Conservation (phyloP, 805 yeast genomes). For the Cyberlindnera samutprakarnensis region DNA sequence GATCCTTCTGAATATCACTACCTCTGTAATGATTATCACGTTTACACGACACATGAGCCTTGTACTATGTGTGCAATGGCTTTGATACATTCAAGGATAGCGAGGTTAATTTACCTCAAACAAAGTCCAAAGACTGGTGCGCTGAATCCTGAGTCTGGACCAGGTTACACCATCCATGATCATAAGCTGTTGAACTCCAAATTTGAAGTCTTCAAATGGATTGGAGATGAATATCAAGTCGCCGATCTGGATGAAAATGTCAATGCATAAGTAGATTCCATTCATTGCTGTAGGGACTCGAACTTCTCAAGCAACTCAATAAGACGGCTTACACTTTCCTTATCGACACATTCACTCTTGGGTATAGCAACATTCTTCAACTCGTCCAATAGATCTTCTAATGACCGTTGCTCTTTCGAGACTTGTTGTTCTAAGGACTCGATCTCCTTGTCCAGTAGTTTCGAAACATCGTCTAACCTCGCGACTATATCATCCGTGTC, state of each 20-base stretch:
- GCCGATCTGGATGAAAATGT: slow-evolving; percentile 18
- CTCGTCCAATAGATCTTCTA: slow-evolving; percentile 15
- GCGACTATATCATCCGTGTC: no score
- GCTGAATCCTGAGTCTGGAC: slow-evolving; percentile 48
- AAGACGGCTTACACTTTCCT: slow-evolving; percentile 12
- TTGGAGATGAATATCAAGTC: slow-evolving; percentile 29
- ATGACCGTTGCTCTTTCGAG: slow-evolving; percentile 4
- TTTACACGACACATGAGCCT: slow-evolving; percentile 91
- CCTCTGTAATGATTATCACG: slow-evolving; percentile 68
- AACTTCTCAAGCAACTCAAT: slow-evolving; percentile 13
- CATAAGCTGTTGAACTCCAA: slow-evolving; percentile 77
- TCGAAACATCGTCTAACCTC: neutral
- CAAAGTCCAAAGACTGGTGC: slow-evolving; percentile 46
- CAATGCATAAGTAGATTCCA: slow-evolving; percentile 14
- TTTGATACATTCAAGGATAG: slow-evolving; percentile 79
- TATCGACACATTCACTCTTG: slow-evolving; percentile 1
- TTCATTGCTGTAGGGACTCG: slow-evolving; percentile 8
- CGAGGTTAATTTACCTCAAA: slow-evolving; percentile 54
- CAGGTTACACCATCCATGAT: slow-evolving; percentile 67
- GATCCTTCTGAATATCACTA: slow-evolving; percentile 32
- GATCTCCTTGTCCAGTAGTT: slow-evolving; percentile 14
- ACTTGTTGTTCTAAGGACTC: slow-evolving; percentile 17
- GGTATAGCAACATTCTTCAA: slow-evolving; percentile 20
- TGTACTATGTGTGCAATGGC: slow-evolving; percentile 98
- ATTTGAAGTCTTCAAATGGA: slow-evolving; percentile 76